These are phyloP conservation scores for Pseudoturritis turrita DNA, from an alignment of 345 rosid genomes.

Conservation along the genomic window DNA sequence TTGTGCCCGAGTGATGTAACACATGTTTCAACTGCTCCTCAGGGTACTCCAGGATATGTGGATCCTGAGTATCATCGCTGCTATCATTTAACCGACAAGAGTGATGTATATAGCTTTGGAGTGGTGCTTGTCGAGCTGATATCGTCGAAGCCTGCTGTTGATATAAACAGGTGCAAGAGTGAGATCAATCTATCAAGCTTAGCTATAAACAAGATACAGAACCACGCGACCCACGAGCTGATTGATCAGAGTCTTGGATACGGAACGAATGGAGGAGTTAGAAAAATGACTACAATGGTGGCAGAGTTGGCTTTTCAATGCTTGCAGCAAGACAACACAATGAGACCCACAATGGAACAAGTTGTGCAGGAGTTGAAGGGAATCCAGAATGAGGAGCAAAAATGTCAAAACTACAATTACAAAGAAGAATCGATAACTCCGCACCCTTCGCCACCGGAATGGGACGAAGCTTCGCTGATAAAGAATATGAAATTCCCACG, in stretches of 20 bases:
- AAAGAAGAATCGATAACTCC: constrained; percentile 7
- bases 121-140: constrained; percentile 65
- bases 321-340: constrained; percentile 50
- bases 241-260: constrained; percentile 51
- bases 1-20: constrained; percentile 50
- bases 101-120: constrained; percentile 74
- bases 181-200: constrained; percentile 59
- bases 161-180: constrained; percentile 43
- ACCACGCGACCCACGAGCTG: constrained; percentile 38
- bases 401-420: neutral
- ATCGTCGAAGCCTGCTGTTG: constrained; percentile 69
- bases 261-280: constrained; percentile 33
- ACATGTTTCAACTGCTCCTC: constrained; percentile 68
- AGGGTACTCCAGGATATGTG: constrained; percentile 66
- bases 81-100: constrained; percentile 60
- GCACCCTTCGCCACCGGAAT: constrained; percentile 39
- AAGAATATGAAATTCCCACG: constrained; percentile 26
- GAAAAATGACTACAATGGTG: constrained; percentile 42
- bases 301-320: constrained; percentile 61
- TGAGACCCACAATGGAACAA: constrained; percentile 55
- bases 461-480: constrained; percentile 35
- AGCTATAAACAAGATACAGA: constrained; percentile 52
- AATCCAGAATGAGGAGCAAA: constrained; percentile 30
- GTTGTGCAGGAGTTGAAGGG: constrained; percentile 43
- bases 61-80: constrained; percentile 64